These are phyloP conservation scores for Trametes meyenii DNA, from an alignment of 768 basidiomycete genomes.

Conservation along the genomic window DNA sequence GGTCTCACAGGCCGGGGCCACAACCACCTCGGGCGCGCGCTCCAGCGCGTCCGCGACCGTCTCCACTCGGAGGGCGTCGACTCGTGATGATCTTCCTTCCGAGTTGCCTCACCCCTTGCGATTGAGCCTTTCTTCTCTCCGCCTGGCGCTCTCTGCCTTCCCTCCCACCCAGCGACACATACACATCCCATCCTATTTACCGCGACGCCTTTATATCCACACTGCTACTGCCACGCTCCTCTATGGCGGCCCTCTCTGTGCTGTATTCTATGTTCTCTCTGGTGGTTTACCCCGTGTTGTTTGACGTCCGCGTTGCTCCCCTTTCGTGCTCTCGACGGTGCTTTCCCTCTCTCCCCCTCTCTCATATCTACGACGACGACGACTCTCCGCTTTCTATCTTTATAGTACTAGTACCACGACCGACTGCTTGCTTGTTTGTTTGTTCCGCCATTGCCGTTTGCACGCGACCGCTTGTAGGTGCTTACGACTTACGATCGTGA, in stretches of 20 bases:
- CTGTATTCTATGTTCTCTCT: not conserved
- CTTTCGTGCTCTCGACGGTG: not conserved
- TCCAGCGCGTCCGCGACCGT: constrained; percentile 57
- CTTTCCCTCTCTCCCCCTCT: not conserved
- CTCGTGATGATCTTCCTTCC: not conserved
- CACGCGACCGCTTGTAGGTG: too few relatives aligned
- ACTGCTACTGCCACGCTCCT: too few relatives aligned
- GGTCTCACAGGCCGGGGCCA: constrained; percentile 51
- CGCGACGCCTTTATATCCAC: not conserved
- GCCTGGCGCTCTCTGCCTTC: not conserved
- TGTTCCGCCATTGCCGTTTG: not conserved
- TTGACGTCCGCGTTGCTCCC: not conserved
- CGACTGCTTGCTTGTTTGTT: not conserved
- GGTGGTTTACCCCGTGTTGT: not conserved
- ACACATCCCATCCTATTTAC: not conserved
- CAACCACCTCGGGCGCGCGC: constrained; percentile 66
- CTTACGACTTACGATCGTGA: not conserved
- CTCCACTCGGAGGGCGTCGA: constrained; percentile 32
- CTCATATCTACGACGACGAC: not conserved
- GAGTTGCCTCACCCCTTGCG: not conserved
- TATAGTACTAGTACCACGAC: not conserved
- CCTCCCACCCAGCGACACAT: too few relatives aligned
- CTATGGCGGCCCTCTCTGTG: too few relatives aligned
- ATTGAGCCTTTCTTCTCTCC: not conserved
- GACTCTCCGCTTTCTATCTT: constrained; percentile 6